Base-by-base conservation (phyloP, 176 grass and related monocot species). In the Juncus inflexus region DNA sequence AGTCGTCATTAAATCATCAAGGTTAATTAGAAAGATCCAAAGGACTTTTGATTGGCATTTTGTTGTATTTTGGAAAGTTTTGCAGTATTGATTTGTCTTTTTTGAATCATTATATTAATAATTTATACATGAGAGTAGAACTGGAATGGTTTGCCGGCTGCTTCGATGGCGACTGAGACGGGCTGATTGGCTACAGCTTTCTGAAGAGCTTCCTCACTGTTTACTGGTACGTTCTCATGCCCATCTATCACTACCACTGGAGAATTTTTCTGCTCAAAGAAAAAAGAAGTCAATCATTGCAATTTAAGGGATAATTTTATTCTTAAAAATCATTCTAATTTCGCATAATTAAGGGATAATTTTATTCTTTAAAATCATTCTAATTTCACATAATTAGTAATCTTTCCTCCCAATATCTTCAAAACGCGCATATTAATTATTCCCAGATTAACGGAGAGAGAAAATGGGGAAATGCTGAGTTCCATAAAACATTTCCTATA, bases 111-210 rank as follows among this genome's bases (percentile, higher is more conserved):
- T 7, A 39, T n/a, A 15, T 3, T 70, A 42, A 3, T 55, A 5
- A 12, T 43, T 16, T 38, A 35, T 51, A 79, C 77, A 60, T 94
- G 76, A 1, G 85, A 88, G 72, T 94, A 94, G 81, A 94, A 94
- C 79, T 89, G 85, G 56, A 94, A 76, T 10, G 71, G 63, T 42
- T 63, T 54, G 47, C 79, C 79, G 0, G 81, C 69, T 3, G 90
- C 90, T 38, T 94, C 90, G 35, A 94, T 72, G 37, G 82, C 78
- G 13, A 95, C 85, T 37, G 90, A 95, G 12, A 89, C 79, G 0
- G 90, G 90, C 72, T 95, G 90, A 77, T 83, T 64, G 5, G 79
- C 85, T 69, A 85, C 82, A 1, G 85, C 85, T 75, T 83, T 80
- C 54, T 77, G 42, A 5, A 95, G 55, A 10, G 67, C 84, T 1